Percentiles rank a stretch among this genome's conserved stretches.
phyloP scores from a whole-genome alignment of 2,329 filamentous ascomycete genomes.

The Plenodomus biglobosus region DNA sequence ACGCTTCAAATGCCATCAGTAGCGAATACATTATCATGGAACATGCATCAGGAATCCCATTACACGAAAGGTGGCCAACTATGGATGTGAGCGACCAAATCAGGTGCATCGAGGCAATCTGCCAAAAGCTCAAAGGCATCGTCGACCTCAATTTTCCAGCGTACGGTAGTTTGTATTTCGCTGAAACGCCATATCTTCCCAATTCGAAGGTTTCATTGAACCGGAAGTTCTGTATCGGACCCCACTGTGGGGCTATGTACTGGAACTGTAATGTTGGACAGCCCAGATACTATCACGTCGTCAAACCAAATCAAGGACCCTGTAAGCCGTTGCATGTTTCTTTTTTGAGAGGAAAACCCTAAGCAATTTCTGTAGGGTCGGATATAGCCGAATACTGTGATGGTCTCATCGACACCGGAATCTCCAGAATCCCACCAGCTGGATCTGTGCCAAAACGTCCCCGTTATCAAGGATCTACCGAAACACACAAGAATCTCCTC shows the following conservation, averaged over 20 bases:
- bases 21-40: conserved; percentile 48
- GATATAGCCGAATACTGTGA: conserved; percentile 38
- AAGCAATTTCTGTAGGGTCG: conserved; percentile 35
- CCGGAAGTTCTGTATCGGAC: conserved; percentile 35
- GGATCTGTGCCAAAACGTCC: conserved; percentile 19
- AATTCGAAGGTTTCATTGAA: conserved; percentile 12
- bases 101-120: conserved; percentile 36
- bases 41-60: conserved; percentile 36
- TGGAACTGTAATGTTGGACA: conserved; percentile 37
- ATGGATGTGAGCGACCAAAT: conserved; percentile 42
- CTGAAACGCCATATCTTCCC: conserved; percentile 17
- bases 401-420: conserved; percentile 45
- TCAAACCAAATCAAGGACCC: conserved; percentile 42
- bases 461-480: conserved; percentile 41
- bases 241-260: conserved; percentile 33
- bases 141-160: conserved; percentile 41
- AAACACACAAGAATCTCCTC: conserved; percentile 40
- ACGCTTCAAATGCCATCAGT: conserved; percentile 38
- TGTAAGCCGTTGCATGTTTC: no score
- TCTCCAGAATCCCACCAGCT: conserved; percentile 40
- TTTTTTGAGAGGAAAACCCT: conserved; percentile 12
- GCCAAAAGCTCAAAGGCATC: conserved; percentile 33
- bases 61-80: conserved; percentile 38
- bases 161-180: conserved; percentile 43
- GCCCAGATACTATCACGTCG: conserved; percentile 38